These are phyloP conservation scores for Monilinia fructicola DNA, from an alignment of 2,329 filamentous ascomycete species.

Conservation along the genomic window DNA sequence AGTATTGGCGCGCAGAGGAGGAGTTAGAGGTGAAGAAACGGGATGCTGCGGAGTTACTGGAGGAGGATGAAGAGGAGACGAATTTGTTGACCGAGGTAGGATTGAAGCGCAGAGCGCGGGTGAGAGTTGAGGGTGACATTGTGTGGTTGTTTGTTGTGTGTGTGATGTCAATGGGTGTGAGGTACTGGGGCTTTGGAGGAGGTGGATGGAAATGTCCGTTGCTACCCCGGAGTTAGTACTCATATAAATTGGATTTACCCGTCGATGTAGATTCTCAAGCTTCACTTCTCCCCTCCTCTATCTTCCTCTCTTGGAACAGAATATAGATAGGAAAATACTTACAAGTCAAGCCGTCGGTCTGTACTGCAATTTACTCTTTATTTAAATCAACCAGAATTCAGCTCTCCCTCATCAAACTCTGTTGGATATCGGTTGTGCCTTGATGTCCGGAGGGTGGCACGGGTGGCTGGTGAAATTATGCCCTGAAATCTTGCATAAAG, in stretches of 20 bases:
- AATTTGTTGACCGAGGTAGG: conserved; percentile 14
- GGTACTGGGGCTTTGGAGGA: not conserved
- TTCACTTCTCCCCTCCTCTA: not conserved
- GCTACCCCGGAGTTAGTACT: conserved; percentile 12
- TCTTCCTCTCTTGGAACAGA: not conserved
- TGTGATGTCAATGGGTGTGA: not conserved
- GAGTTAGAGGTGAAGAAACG: conserved; percentile 46
- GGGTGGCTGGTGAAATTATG: conserved; percentile 11
- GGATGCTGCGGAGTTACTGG: conserved; percentile 35
- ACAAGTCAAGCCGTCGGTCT: not conserved
- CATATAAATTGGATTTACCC: not conserved
- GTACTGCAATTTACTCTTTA: not conserved
- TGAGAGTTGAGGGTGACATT: conserved; percentile 3
- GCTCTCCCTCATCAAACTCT: conserved; percentile 17
- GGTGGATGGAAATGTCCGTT: conserved; percentile 6
- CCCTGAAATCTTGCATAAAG: not conserved
- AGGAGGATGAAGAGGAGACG: conserved; percentile 39
- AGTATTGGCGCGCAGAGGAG: conserved; percentile 51
- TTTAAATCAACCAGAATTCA: conserved; percentile 1
- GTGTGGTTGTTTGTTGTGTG: not conserved
- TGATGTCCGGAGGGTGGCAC: conserved; percentile 1
- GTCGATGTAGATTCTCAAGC: not conserved
- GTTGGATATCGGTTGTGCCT: conserved; percentile 15
- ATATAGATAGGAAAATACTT: not conserved
- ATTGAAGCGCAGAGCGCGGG: conserved; percentile 19